A percentile compares a stretch with the other conserved stretches of the same genome.
phyloP scores from a whole-genome alignment of 495 filamentous ascomycete species.

The Peziza echinospora region DNA sequence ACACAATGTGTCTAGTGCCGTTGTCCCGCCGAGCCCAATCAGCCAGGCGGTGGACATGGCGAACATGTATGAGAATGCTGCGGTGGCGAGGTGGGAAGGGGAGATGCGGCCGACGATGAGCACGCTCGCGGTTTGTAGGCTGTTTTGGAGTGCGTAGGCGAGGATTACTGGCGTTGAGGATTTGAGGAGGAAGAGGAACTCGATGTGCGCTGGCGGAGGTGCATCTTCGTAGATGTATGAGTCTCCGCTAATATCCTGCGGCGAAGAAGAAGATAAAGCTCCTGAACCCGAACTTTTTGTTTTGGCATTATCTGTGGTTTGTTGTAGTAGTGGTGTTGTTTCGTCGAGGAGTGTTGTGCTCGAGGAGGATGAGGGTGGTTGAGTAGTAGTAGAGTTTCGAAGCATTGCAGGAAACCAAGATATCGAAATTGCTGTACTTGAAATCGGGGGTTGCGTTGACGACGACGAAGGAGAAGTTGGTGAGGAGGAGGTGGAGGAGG shows the following conservation, averaged over 20 bases:
- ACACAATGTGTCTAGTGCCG: slow-evolving; percentile 49
- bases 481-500: too few relatives aligned
- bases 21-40: slow-evolving; percentile 78
- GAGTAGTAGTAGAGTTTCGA: slow-evolving; percentile 4
- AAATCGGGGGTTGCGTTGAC: too few relatives aligned
- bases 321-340: neutral
- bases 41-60: slow-evolving; percentile 82
- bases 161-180: slow-evolving; percentile 63
- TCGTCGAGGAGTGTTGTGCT: too few relatives aligned
- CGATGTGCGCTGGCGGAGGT: slow-evolving; percentile 26
- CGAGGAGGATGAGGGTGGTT: slow-evolving; percentile 12
- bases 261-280: neutral
- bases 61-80: slow-evolving; percentile 87
- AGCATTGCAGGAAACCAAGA: too few relatives aligned
- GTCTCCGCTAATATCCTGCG: neutral
- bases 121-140: slow-evolving; percentile 66
- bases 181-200: slow-evolving; percentile 47
- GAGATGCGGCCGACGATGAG: slow-evolving; percentile 64
- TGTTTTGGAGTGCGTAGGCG: slow-evolving; percentile 77
- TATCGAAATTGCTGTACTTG: too few relatives aligned
- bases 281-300: too few relatives aligned
- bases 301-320: too few relatives aligned
- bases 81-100: slow-evolving; percentile 59
- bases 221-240: neutral
- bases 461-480: too few relatives aligned